Percentiles rank a stretch among this genome's conserved stretches.
These are phyloP conservation scores for Eucalyptus cladocalyx DNA, from an alignment of 345 rosid species.

Conservation along the genomic window DNA sequence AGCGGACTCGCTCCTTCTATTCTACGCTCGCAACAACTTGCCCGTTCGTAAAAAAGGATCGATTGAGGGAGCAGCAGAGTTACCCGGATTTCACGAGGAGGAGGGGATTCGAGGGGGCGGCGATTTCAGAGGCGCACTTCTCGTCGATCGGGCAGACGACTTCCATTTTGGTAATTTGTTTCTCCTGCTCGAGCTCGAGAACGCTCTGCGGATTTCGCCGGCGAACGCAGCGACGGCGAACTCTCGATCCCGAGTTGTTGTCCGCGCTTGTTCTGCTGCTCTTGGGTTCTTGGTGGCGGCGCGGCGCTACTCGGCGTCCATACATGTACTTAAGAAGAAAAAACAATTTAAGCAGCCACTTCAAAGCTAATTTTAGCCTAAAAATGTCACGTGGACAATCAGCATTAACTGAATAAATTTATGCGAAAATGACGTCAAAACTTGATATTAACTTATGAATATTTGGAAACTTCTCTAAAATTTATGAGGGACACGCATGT, in stretches of 20 bases:
- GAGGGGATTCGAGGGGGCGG: slow-evolving; percentile 48
- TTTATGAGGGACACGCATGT: not conserved
- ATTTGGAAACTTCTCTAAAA: not conserved
- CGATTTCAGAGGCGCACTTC: slow-evolving; percentile 25
- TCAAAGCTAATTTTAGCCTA: no score
- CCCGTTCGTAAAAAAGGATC: not conserved
- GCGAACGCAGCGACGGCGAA: no score
- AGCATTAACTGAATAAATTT: no score
- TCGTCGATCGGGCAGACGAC: no score
- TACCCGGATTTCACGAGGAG: slow-evolving; percentile 33
- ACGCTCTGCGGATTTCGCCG: no score
- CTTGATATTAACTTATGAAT: not conserved
- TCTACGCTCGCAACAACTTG: not conserved
- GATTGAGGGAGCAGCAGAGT: no score
- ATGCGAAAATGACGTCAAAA: no score
- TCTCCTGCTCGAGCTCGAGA: no score
- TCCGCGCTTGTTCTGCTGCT: not conserved
- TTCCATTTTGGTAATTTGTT: no score
- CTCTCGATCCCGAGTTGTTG: not conserved
- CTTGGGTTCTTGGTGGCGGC: not conserved
- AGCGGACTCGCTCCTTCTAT: not conserved
- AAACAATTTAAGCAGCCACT: no score
- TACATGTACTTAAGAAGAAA: no score
- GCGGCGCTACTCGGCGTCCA: not conserved
- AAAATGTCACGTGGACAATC: no score